phyloP scores from a whole-genome alignment of 495 filamentous ascomycete genomes.

The Penicillium macrosclerotiorum region DNA sequence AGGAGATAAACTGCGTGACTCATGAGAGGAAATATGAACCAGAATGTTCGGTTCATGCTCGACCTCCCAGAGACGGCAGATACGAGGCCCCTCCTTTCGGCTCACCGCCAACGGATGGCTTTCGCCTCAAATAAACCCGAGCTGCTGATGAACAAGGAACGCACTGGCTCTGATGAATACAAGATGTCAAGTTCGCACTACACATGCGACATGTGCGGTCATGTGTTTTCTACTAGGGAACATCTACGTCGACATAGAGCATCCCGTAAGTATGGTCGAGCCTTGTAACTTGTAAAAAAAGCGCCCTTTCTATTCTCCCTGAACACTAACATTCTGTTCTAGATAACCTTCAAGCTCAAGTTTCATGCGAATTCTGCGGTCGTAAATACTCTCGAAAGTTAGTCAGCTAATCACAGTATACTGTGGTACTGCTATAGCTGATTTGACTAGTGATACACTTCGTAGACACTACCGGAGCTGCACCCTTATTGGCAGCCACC shows the following conservation, averaged over 20 bases:
- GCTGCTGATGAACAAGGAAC: too few species aligned
- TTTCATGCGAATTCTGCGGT: constrained; percentile 10
- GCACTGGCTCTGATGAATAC: too few species aligned
- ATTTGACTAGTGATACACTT: constrained; percentile 11
- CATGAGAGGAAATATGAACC: too few species aligned
- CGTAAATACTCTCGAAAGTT: constrained; percentile 13
- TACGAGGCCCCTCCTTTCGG: too few species aligned
- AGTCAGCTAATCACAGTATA: background rate
- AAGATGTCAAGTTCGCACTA: too few species aligned
- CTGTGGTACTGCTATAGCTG: background rate
- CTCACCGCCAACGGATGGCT: too few species aligned
- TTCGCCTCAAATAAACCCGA: too few species aligned
- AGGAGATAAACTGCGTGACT: too few species aligned
- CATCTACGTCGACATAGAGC: constrained; percentile 12
- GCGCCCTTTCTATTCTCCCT: background rate
- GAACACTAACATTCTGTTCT: background rate
- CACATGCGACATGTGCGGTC: too few species aligned
- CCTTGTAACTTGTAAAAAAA: too few species aligned
- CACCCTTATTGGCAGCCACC: background rate
- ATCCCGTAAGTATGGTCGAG: constrained; percentile 6
- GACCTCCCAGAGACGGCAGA: too few species aligned
- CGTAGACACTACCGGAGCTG: constrained; percentile 15
- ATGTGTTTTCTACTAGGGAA: constrained; percentile 14
- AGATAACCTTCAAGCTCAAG: constrained; percentile 6
- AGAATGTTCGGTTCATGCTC: too few species aligned